Conservation (phyloP, 2,329 filamentous ascomycete species). For the Fusarium sp. region DNA sequence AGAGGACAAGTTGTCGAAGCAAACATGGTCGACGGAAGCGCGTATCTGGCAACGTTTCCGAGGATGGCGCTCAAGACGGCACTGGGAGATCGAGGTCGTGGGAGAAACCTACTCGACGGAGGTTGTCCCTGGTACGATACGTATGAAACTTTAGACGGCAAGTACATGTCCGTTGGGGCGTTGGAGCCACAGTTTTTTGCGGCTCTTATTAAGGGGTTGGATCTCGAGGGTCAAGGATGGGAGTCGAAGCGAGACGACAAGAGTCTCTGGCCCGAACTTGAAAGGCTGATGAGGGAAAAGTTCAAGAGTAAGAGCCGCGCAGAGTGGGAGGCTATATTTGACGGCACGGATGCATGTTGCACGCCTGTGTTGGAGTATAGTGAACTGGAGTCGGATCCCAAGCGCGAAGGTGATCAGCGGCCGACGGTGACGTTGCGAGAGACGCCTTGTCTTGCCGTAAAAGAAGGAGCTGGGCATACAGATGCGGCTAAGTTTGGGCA, state of each 20-base stretch:
- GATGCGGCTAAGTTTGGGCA: slow-evolving; percentile 66
- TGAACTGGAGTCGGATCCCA: slow-evolving; percentile 70
- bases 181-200: slow-evolving; percentile 89
- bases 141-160: slow-evolving; percentile 84
- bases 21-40: slow-evolving; percentile 94
- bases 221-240: slow-evolving; percentile 64
- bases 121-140: slow-evolving; percentile 91
- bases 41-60: slow-evolving; percentile 83
- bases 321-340: slow-evolving; percentile 89
- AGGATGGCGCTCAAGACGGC: slow-evolving; percentile 74
- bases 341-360: slow-evolving; percentile 91
- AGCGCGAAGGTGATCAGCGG: slow-evolving; percentile 75
- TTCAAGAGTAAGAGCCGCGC: slow-evolving; percentile 78
- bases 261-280: slow-evolving; percentile 75
- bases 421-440: slow-evolving; percentile 75
- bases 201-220: slow-evolving; percentile 74
- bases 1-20: slow-evolving; percentile 90
- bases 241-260: slow-evolving; percentile 69
- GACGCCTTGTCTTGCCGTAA: slow-evolving; percentile 76
- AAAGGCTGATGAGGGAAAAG: slow-evolving; percentile 66
- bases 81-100: slow-evolving; percentile 73
- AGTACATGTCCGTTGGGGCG: slow-evolving; percentile 89
- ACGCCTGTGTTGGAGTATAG: slow-evolving; percentile 84
- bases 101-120: slow-evolving; percentile 83
- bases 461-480: slow-evolving; percentile 52